phyloP scores from a whole-genome alignment of 805 yeast species.

The Vanderwaltozyma yarrowii region DNA sequence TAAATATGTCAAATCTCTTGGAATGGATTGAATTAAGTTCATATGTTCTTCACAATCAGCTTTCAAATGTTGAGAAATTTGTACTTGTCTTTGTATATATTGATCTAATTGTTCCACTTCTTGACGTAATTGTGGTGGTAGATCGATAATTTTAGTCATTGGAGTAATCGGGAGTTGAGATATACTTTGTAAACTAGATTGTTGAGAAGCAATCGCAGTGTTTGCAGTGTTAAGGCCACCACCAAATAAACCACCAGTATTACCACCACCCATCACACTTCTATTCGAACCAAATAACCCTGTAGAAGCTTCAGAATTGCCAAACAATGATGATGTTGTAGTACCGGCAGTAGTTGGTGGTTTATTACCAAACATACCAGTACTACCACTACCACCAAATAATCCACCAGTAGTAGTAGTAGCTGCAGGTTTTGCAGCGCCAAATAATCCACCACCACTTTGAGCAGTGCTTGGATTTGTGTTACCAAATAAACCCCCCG shows the following conservation, averaged over 20 bases:
- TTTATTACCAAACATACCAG: constrained; percentile 20
- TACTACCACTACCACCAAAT: constrained; percentile 18
- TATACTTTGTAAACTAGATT: constrained; percentile 34
- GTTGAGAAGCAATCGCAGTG: too few species aligned
- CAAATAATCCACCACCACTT: constrained; percentile 30
- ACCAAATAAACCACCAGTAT: constrained; percentile 27
- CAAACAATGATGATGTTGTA: background rate
- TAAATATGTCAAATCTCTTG: constrained; percentile 58
- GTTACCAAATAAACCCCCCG: constrained; percentile 13
- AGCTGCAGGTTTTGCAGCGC: constrained; percentile 18
- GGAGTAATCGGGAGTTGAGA: constrained; percentile 47
- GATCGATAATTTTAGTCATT: constrained; percentile 64
- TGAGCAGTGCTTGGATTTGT: too few species aligned
- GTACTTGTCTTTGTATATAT: constrained; percentile 63
- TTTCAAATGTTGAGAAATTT: constrained; percentile 57
- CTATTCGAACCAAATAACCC: constrained; percentile 11
- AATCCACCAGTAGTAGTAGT: constrained; percentile 19
- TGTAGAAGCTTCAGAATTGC: constrained; percentile 12
- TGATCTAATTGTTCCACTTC: constrained; percentile 63
- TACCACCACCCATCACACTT: background rate
- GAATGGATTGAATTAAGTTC: constrained; percentile 57
- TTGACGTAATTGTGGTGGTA: constrained; percentile 59
- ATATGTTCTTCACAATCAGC: constrained; percentile 53
- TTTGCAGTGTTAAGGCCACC: too few species aligned
- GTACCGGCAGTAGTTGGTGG: constrained; percentile 18